These are phyloP conservation scores for Neonectria coccinea DNA, from an alignment of 2,329 filamentous ascomycete species.

Conservation along the genomic window DNA sequence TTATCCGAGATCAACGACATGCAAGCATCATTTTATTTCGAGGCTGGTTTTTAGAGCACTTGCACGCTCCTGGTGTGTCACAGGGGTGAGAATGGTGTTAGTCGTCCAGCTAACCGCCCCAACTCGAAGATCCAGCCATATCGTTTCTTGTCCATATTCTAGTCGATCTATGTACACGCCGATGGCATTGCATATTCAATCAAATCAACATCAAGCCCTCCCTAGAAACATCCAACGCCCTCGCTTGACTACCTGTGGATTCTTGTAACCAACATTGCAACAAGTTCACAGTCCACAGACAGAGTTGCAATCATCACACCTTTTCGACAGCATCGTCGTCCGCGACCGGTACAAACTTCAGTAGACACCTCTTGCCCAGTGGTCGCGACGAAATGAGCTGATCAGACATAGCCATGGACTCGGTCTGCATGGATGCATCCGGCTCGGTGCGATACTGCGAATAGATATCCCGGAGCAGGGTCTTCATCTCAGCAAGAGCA, in stretches of 20 bases:
- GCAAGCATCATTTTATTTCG: too few species aligned
- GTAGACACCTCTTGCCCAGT: constrained; percentile 67
- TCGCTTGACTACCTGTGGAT: neutral
- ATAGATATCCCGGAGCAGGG: constrained; percentile 72
- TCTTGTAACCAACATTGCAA: neutral
- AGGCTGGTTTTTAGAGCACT: too few species aligned
- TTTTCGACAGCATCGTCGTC: constrained; percentile 6
- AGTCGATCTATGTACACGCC: neutral
- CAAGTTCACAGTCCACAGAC: neutral
- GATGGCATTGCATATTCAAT: neutral
- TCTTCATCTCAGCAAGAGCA: constrained; percentile 76
- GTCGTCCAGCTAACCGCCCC: too few species aligned
- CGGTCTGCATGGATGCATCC: constrained; percentile 64
- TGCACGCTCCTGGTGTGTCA: too few species aligned
- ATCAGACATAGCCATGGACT: constrained; percentile 73
- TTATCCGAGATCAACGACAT: too few species aligned
- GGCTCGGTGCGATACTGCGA: constrained; percentile 66
- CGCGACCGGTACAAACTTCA: constrained; percentile 59
- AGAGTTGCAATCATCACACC: neutral
- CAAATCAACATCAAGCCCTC: neutral
- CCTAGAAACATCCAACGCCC: neutral
- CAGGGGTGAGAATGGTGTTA: too few species aligned
- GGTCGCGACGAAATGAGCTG: constrained; percentile 76
- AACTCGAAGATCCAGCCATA: too few species aligned
- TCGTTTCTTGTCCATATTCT: neutral